Conservation (phyloP, 2,329 filamentous ascomycete species). For the Neopestalotiopsis sp. region DNA sequence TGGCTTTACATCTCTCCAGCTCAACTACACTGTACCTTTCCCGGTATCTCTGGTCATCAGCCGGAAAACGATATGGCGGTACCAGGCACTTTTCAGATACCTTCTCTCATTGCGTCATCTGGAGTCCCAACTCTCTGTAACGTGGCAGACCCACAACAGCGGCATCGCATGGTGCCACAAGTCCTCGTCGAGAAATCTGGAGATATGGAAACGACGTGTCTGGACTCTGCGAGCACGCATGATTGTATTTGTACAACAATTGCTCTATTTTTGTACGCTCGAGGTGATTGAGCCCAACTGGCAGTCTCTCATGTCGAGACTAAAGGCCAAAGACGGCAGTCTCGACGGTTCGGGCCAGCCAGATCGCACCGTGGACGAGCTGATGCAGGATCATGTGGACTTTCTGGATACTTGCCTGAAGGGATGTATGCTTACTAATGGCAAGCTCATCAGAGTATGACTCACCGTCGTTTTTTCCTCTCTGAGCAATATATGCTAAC, state of each 20-base stretch:
- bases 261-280: constrained; percentile 94
- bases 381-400: constrained; percentile 99
- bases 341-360: constrained; percentile 45
- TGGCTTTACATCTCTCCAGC: constrained; percentile 90
- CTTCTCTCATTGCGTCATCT: constrained; percentile 87
- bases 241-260: constrained; percentile 95
- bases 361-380: constrained; percentile 85
- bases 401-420: constrained; percentile 97
- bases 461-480: background rate
- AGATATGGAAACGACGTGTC: constrained; percentile 90
- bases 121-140: constrained; percentile 83
- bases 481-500: constrained; percentile 27
- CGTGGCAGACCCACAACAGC: constrained; percentile 90
- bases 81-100: constrained; percentile 95
- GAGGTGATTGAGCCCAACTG: constrained; percentile 99
- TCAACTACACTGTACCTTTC: constrained; percentile 94
- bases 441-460: constrained; percentile 84
- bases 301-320: constrained; percentile 88
- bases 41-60: constrained; percentile 95
- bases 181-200: constrained; percentile 74
- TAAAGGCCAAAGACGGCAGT: constrained; percentile 66
- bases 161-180: constrained; percentile 82
- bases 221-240: constrained; percentile 93
- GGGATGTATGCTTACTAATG: constrained; percentile 98
- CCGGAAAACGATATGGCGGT: constrained; percentile 94